Evolutionary conservation across 2,329 filamentous ascomycete species (phyloP).

Genomic region (Aspergillus puulaauensis): DNA sequence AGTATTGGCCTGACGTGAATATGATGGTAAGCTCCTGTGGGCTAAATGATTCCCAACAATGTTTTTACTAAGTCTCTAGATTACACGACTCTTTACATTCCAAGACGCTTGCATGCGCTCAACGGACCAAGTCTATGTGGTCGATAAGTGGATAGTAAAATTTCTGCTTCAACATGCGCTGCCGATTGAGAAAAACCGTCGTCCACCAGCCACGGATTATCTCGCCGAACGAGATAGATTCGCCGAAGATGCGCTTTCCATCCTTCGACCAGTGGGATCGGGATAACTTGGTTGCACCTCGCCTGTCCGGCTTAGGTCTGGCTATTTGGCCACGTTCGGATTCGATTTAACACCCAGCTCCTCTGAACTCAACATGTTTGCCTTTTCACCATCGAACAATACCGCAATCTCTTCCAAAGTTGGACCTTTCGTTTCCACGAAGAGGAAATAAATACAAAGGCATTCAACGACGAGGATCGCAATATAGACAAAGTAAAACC

Average conservation of each 20-base stretch:
- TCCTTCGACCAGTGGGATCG: conserved; percentile 11
- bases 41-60: not conserved
- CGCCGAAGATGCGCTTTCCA: conserved; percentile 18
- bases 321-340: not conserved
- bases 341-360: conserved; percentile 11
- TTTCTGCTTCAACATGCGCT: conserved; percentile 23
- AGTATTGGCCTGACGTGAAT: not conserved
- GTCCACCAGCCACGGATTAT: conserved; percentile 7
- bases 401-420: conserved; percentile 39
- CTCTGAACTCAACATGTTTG: conserved; percentile 7
- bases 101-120: conserved; percentile 20
- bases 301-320: not conserved
- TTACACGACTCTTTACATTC: conserved; percentile 17
- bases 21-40: not conserved
- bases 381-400: conserved; percentile 22
- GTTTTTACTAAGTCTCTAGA: not conserved
- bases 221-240: conserved; percentile 17
- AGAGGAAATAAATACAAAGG: conserved; percentile 36
- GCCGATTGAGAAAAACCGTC: conserved; percentile 14
- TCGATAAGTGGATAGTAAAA: conserved; percentile 22
- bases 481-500: conserved; percentile 40
- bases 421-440: conserved; percentile 33
- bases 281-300: not conserved
- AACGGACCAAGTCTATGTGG: conserved; percentile 19
- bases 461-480: conserved; percentile 31